phyloP scores from a whole-genome alignment of 352 stramenopile genomes.

The Globisporangium yorkense region DNA sequence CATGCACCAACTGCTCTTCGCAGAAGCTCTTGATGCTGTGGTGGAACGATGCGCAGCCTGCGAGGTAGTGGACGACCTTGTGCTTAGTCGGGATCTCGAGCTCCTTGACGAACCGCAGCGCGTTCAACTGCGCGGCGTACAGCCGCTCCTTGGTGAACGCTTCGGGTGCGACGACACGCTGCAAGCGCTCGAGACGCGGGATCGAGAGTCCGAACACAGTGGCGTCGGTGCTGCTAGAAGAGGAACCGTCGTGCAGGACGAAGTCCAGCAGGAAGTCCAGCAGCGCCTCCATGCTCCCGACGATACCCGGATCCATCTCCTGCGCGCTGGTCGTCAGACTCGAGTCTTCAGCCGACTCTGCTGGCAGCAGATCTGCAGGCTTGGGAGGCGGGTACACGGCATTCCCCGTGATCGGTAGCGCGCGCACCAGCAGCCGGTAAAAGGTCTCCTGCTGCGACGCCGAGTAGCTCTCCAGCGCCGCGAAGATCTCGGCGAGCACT shows the following conservation, averaged over 20 bases:
- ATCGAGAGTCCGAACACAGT: conserved; percentile 37
- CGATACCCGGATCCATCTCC: conserved; percentile 5
- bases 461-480: conserved; percentile 25
- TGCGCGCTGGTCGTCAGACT: background rate
- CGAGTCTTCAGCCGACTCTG: background rate
- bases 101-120: conserved; percentile 59
- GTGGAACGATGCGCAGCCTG: conserved; percentile 51
- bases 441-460: conserved; percentile 51
- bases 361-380: background rate
- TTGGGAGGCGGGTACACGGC: conserved; percentile 12
- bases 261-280: conserved; percentile 75
- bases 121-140: conserved; percentile 56
- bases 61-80: conserved; percentile 50
- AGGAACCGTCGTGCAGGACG: conserved; percentile 42
- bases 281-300: conserved; percentile 34
- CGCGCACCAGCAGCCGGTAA: conserved; percentile 52
- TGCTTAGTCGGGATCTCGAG: conserved; percentile 25
- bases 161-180: conserved; percentile 31
- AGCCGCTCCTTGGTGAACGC: conserved; percentile 37
- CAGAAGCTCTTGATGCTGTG: conserved; percentile 65
- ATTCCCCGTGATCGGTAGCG: conserved; percentile 30
- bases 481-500: conserved; percentile 30
- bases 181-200: conserved; percentile 41
- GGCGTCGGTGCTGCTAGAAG: conserved; percentile 3
- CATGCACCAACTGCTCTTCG: conserved; percentile 54